Evolutionary conservation across 768 basidiomycete species (phyloP).

Genomic region (Psilocybe cubensis): DNA sequence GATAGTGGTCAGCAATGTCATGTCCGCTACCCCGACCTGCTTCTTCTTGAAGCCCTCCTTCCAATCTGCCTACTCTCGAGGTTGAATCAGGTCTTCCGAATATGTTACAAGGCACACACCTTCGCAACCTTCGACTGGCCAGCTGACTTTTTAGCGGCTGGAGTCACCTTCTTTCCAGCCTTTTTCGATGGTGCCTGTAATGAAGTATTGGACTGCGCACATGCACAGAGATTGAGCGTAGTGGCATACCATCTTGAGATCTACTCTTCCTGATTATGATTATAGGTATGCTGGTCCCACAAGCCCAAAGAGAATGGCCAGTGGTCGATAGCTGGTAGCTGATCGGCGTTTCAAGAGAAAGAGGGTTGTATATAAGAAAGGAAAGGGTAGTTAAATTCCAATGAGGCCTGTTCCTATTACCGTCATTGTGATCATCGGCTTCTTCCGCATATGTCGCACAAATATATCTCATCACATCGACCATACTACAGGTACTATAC

Average conservation of each 20-base stretch:
- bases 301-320: neutral
- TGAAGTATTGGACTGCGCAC: conserved; percentile 4
- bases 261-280: conserved; percentile 8
- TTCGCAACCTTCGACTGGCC: conserved; percentile 74
- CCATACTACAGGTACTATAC: neutral
- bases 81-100: conserved; percentile 9
- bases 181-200: conserved; percentile 85
- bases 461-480: neutral
- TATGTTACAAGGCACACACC: conserved; percentile 40
- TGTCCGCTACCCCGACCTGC: conserved; percentile 96
- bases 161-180: conserved; percentile 80
- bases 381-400: conserved; percentile 1
- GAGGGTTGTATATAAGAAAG: conserved; percentile 2
- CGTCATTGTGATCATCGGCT: conserved; percentile 18
- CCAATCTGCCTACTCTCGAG: conserved; percentile 87
- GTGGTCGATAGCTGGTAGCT: neutral
- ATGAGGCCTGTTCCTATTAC: conserved; percentile 1
- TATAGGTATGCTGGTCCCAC: neutral
- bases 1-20: conserved; percentile 96
- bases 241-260: conserved; percentile 22
- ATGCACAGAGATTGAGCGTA: neutral
- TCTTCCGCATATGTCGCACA: conserved; percentile 13
- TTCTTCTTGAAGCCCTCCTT: conserved; percentile 99
- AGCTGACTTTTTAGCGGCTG: conserved; percentile 64
- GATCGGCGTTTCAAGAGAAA: neutral